Evolutionary conservation across 805 yeast species (phyloP).

Genomic region (Scheffersomyces lignosus): DNA sequence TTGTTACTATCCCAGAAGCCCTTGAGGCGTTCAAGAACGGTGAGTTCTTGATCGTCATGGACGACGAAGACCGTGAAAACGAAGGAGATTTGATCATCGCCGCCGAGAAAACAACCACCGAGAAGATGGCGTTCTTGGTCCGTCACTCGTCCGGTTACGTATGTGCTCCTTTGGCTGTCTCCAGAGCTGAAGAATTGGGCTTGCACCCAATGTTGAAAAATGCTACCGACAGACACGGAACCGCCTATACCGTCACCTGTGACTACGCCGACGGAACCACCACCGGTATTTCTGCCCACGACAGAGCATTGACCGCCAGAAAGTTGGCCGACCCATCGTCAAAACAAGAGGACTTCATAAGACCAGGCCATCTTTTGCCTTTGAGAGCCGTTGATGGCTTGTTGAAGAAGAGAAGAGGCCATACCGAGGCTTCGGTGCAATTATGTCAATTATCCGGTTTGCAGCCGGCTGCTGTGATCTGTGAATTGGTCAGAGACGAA

Average conservation of each 20-base stretch:
- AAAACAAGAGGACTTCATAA: conserved; percentile 65
- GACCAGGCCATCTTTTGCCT: conserved; percentile 95
- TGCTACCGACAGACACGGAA: conserved; percentile 80
- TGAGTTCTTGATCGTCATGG: conserved; percentile 92
- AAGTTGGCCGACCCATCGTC: conserved; percentile 63
- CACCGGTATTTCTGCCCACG: conserved; percentile 95
- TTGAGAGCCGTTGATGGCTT: conserved; percentile 88
- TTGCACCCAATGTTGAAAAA: conserved; percentile 74
- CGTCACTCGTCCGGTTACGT: conserved; percentile 87
- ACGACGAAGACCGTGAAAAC: conserved; percentile 92
- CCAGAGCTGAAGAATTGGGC: conserved; percentile 75
- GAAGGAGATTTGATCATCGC: conserved; percentile 97
- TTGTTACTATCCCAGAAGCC: conserved; percentile 12
- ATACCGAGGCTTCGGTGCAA: conserved; percentile 96
- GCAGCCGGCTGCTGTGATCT: conserved; percentile 85
- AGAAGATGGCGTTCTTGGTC: conserved; percentile 92
- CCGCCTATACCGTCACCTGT: conserved; percentile 93
- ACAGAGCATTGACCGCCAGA: conserved; percentile 80
- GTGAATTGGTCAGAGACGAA: conserved; percentile 89
- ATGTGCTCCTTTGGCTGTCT: conserved; percentile 82
- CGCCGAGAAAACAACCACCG: conserved; percentile 76
- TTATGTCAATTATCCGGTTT: conserved; percentile 74
- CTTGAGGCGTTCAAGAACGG: conserved; percentile 48
- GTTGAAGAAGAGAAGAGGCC: conserved; percentile 81
- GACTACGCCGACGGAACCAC: conserved; percentile 88